phyloP scores from a whole-genome alignment of 352 stramenopile species.

The Phytophthora ramorum region DNA sequence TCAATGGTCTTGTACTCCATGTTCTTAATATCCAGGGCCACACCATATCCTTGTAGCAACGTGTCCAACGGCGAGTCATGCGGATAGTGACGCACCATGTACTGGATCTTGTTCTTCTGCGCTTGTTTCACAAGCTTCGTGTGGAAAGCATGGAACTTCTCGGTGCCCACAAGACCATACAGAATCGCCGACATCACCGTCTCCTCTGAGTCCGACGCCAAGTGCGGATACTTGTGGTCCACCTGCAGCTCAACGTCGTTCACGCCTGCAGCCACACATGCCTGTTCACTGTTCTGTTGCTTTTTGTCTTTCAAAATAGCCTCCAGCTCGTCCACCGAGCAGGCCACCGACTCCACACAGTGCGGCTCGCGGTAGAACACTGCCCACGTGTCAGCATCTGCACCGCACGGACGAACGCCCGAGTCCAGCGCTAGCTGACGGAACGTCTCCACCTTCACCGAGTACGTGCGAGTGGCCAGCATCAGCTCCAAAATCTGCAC shows the following conservation, averaged over 20 bases:
- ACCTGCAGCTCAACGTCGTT: conserved; percentile 74
- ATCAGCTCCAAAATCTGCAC: conserved; percentile 81
- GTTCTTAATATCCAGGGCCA: conserved; percentile 96
- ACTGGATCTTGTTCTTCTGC: conserved; percentile 65
- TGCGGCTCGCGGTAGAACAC: conserved; percentile 73
- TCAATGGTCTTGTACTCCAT: conserved; percentile 98
- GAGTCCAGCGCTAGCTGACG: conserved; percentile 84
- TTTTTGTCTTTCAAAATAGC: conserved; percentile 37
- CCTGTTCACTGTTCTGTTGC: conserved; percentile 30
- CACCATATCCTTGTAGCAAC: conserved; percentile 92
- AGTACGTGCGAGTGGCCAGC: conserved; percentile 80
- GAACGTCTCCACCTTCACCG: conserved; percentile 86
- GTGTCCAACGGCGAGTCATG: conserved; percentile 74
- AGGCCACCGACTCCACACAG: conserved; percentile 73
- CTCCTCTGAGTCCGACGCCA: conserved; percentile 18
- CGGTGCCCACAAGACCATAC: conserved; percentile 83
- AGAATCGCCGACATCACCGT: conserved; percentile 67
- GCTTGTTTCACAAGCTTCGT: conserved; percentile 61
- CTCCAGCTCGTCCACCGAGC: conserved; percentile 57
- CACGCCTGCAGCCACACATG: conserved; percentile 65
- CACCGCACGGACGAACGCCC: conserved; percentile 57
- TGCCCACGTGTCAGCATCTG: conserved; percentile 64
- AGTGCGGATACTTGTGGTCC: conserved; percentile 78
- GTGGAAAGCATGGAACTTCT: conserved; percentile 79
- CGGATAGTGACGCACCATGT: conserved; percentile 86